Evolutionary conservation across 768 basidiomycete species (phyloP).

Genomic region (Hemileccinum impolitum): DNA sequence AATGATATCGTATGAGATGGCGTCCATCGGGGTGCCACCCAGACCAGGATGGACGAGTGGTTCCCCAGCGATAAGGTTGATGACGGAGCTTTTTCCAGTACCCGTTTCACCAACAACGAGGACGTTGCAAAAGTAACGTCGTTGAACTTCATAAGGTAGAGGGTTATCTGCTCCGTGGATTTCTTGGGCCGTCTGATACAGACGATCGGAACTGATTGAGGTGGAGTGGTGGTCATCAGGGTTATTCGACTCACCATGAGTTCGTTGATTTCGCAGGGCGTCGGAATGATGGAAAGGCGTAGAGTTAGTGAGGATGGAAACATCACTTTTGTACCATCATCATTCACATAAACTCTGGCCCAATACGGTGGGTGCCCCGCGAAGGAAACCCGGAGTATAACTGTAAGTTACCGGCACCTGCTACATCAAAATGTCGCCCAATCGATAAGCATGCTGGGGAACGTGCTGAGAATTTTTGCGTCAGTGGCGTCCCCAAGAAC

Average conservation of each 20-base stretch:
- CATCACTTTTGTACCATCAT: conserved; percentile 18
- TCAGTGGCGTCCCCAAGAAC: conserved; percentile 14
- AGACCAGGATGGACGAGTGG: too few species aligned
- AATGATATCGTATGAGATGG: too few species aligned
- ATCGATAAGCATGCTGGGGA: conserved; percentile 5
- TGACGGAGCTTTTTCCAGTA: too few species aligned
- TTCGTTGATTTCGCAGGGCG: neutral
- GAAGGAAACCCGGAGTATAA: too few species aligned
- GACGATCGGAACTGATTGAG: conserved; percentile 3
- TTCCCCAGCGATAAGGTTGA: too few species aligned
- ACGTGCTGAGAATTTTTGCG: conserved; percentile 10
- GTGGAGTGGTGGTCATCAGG: neutral
- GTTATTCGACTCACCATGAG: conserved; percentile 11
- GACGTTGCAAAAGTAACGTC: neutral
- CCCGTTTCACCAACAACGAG: too few species aligned
- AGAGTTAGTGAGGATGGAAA: neutral
- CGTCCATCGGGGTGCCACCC: too few species aligned
- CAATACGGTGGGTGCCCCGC: neutral
- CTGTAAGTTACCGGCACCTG: too few species aligned
- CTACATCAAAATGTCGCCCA: conserved; percentile 11
- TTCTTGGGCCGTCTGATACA: conserved; percentile 13
- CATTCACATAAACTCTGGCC: neutral
- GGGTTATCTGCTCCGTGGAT: conserved; percentile 6
- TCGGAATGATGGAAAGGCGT: conserved; percentile 1
- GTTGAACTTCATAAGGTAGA: conserved; percentile 21